Percentiles rank a stretch among this genome's conserved stretches.
phyloP scores from a whole-genome alignment of 2,329 filamentous ascomycete genomes.

The Talaromyces funiculosus region DNA sequence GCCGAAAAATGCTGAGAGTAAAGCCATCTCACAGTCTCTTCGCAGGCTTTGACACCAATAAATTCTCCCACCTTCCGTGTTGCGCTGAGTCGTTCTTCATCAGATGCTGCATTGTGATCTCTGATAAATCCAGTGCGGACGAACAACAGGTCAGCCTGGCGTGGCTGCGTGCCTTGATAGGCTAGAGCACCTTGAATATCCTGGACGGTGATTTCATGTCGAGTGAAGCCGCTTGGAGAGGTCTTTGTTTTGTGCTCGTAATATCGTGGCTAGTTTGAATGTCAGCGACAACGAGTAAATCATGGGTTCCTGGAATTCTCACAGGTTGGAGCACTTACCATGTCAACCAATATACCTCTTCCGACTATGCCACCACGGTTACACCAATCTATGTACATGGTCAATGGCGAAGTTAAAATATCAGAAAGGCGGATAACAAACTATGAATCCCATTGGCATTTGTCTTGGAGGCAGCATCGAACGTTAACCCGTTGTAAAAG shows the following conservation, averaged over 20 bases:
- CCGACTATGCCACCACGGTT: neutral
- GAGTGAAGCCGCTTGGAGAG: neutral
- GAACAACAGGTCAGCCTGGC: neutral
- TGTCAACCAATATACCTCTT: neutral
- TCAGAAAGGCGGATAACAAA: too few relatives aligned
- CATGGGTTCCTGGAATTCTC: too few relatives aligned
- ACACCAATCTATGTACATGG: neutral
- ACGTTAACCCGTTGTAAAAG: neutral
- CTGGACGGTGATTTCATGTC: neutral
- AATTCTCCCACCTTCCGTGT: neutral
- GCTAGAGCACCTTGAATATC: neutral
- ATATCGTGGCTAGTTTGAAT: neutral
- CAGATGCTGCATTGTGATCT: neutral
- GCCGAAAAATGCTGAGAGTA: neutral
- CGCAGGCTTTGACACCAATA: neutral
- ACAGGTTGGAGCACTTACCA: neutral
- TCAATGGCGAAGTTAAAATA: too few relatives aligned
- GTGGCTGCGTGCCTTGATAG: neutral
- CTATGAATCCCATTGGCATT: neutral
- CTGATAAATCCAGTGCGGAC: neutral
- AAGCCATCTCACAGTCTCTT: neutral
- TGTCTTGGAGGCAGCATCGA: neutral
- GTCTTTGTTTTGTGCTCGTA: neutral
- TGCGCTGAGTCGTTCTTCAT: neutral
- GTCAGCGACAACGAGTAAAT: neutral